Percentiles rank a stretch among this genome's conserved stretches.
These are phyloP conservation scores for Pythium sukuiense DNA, from an alignment of 352 stramenopile species.

Conservation along the genomic window DNA sequence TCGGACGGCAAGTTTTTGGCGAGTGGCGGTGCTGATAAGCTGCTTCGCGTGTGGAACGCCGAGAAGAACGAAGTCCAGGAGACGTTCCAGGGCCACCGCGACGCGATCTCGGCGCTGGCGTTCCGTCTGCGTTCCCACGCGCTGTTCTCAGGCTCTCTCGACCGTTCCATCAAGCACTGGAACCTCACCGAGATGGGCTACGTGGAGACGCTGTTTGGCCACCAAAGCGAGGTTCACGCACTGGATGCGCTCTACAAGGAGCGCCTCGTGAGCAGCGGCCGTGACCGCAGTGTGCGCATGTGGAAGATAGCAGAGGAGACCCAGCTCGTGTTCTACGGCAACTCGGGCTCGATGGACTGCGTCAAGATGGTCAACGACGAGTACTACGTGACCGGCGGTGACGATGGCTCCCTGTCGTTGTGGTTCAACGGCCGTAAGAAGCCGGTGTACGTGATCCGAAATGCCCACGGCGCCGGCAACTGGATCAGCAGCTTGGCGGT, in stretches of 20 bases:
- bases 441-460: slow-evolving; percentile 74
- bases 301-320: slow-evolving; percentile 96
- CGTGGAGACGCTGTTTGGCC: slow-evolving; percentile 94
- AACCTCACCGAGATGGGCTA: slow-evolving; percentile 96
- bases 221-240: slow-evolving; percentile 89
- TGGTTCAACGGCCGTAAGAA: slow-evolving; percentile 95
- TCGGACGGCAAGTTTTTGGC: slow-evolving; percentile 92
- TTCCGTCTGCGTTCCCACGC: slow-evolving; percentile 89
- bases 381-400: slow-evolving; percentile 91
- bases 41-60: slow-evolving; percentile 89
- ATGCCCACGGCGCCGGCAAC: slow-evolving; percentile 85
- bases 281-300: slow-evolving; percentile 91
- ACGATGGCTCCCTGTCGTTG: slow-evolving; percentile 89
- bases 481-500: slow-evolving; percentile 91
- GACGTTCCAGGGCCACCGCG: slow-evolving; percentile 89
- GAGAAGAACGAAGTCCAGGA: slow-evolving; percentile 79
- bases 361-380: slow-evolving; percentile 91
- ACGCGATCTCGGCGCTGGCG: slow-evolving; percentile 82
- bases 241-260: slow-evolving; percentile 91
- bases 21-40: slow-evolving; percentile 89
- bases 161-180: slow-evolving; percentile 94
- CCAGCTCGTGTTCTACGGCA: slow-evolving; percentile 93
- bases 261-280: slow-evolving; percentile 87
- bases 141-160: slow-evolving; percentile 91
- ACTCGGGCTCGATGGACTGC: slow-evolving; percentile 90